A percentile compares a stretch with the other conserved stretches of the same genome.
phyloP scores from a whole-genome alignment of 768 basidiomycete species.

The Coprinopsis marcescibilis region DNA sequence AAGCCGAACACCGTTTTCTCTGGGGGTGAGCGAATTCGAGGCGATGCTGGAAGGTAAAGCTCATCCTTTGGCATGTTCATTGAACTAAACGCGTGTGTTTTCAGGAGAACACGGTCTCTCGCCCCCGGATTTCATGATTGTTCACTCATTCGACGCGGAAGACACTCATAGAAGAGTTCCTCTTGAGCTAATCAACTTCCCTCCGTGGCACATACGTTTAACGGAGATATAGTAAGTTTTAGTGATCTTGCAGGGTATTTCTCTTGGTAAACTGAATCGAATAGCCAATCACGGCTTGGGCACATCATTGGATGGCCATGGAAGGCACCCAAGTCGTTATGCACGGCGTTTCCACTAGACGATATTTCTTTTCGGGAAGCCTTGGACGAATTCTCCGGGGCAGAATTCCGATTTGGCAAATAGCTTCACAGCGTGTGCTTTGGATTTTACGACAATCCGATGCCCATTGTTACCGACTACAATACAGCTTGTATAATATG shows the following conservation, averaged over 20 bases:
- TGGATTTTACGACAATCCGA: neutral
- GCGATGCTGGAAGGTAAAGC: constrained; percentile 53
- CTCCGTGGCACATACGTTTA: constrained; percentile 81
- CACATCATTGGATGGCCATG: neutral
- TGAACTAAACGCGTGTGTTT: constrained; percentile 6
- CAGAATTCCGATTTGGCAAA: constrained; percentile 77
- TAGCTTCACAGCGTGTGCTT: no score
- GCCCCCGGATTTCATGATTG: constrained; percentile 72
- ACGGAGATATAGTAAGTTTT: constrained; percentile 70
- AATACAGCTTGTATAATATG: neutral
- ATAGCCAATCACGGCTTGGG: constrained; percentile 1
- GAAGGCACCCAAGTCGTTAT: neutral
- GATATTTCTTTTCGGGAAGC: constrained; percentile 62
- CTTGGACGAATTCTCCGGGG: constrained; percentile 64
- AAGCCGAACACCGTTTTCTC: constrained; percentile 22
- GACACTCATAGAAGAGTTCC: constrained; percentile 32
- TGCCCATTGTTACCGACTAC: no score
- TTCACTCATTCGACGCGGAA: constrained; percentile 49
- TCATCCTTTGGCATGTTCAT: neutral
- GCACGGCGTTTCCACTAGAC: constrained; percentile 27
- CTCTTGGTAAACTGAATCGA: neutral
- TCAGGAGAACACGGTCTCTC: constrained; percentile 50
- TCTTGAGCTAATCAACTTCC: constrained; percentile 68
- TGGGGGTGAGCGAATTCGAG: constrained; percentile 44
- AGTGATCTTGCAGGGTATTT: neutral